These are phyloP conservation scores for Talaromyces piceae DNA, from an alignment of 2,329 filamentous ascomycete species.

Conservation along the genomic window DNA sequence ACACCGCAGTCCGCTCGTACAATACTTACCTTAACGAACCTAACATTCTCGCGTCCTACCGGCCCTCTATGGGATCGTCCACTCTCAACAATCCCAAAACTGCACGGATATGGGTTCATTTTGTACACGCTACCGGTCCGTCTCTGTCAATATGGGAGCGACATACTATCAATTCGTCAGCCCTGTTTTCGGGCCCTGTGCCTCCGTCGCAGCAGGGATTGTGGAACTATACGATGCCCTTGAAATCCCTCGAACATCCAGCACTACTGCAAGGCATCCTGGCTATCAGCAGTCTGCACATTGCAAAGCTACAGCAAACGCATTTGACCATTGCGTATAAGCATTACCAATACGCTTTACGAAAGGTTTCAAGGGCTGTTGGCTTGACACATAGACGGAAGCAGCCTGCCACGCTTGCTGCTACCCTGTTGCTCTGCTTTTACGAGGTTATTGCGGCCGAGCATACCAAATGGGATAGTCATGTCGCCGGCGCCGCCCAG, in stretches of 20 bases:
- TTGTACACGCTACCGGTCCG: conserved; percentile 80
- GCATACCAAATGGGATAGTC: conserved; percentile 91
- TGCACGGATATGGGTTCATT: conserved; percentile 80
- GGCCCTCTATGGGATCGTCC: conserved; percentile 56
- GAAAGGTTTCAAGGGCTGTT: conserved; percentile 69
- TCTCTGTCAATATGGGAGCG: conserved; percentile 83
- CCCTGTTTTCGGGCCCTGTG: conserved; percentile 57
- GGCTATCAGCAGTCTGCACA: conserved; percentile 77
- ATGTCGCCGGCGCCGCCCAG: conserved; percentile 75
- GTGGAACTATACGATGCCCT: conserved; percentile 71
- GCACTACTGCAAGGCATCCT: conserved; percentile 85
- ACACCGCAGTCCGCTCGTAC: conserved; percentile 43
- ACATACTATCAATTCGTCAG: conserved; percentile 64
- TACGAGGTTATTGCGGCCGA: conserved; percentile 95
- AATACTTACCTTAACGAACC: conserved; percentile 42
- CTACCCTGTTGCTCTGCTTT: conserved; percentile 76
- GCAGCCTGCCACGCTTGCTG: conserved; percentile 76
- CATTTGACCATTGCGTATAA: conserved; percentile 75
- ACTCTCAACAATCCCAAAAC: conserved; percentile 76
- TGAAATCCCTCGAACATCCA: conserved; percentile 76
- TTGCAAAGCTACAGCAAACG: conserved; percentile 69
- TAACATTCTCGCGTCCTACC: conserved; percentile 55
- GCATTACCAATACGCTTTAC: conserved; percentile 82
- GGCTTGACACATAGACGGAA: conserved; percentile 60
- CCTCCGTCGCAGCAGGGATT: conserved; percentile 52